These are phyloP conservation scores for Somion occarium DNA, from an alignment of 1,284 basidiomycete species.

Conservation along the genomic window DNA sequence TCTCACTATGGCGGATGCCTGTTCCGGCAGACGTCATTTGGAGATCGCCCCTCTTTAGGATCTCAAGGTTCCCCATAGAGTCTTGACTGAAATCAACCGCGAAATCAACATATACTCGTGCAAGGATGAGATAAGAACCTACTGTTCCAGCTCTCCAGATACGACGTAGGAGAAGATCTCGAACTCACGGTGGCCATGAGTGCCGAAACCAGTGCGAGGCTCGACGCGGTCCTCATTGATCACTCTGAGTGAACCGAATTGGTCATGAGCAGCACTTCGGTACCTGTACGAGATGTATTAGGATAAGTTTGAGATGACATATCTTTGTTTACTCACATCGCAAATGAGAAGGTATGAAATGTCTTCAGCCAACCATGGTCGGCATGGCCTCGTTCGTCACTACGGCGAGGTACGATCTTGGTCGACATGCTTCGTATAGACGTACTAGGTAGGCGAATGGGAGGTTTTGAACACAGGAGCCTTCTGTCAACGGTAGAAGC, in stretches of 20 bases:
- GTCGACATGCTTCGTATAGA: constrained; percentile 34
- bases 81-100: constrained; percentile 52
- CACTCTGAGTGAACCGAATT: constrained; percentile 63
- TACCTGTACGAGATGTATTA: constrained; percentile 40
- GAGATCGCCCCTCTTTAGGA: constrained; percentile 82
- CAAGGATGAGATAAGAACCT: constrained; percentile 15
- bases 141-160: constrained; percentile 77
- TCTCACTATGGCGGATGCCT: constrained; percentile 83
- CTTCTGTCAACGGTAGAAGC: background rate
- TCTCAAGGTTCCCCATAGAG: constrained; percentile 85
- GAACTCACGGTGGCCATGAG: constrained; percentile 80
- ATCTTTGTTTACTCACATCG: constrained; percentile 43
- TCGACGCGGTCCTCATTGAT: constrained; percentile 92
- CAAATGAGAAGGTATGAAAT: constrained; percentile 86
- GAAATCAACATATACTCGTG: background rate
- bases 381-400: constrained; percentile 69
- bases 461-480: constrained; percentile 16
- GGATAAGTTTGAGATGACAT: background rate
- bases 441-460: no score
- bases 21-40: constrained; percentile 91
- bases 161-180: constrained; percentile 92
- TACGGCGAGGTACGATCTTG: constrained; percentile 52
- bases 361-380: constrained; percentile 91
- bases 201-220: constrained; percentile 77
- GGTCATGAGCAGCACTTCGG: constrained; percentile 50